phyloP scores from a whole-genome alignment of 192 early-diverging fungal species.

The Podila horticola region DNA sequence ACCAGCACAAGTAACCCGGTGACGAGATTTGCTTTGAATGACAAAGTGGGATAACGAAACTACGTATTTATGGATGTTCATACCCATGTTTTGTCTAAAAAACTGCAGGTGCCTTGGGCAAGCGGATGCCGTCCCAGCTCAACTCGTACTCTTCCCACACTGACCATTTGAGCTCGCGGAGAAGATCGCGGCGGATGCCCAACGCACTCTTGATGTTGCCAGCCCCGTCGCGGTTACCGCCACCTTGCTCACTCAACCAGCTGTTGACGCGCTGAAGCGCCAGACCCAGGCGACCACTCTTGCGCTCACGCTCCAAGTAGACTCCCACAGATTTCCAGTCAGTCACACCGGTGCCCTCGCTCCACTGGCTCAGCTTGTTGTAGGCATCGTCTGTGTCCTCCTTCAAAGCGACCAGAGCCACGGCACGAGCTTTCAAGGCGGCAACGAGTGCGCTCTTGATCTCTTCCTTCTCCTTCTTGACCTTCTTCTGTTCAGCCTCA shows the following conservation, averaged over 20 bases:
- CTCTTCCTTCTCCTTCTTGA: conserved; percentile 78
- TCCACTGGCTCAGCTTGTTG: conserved; percentile 70
- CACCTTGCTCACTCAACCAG: conserved; percentile 70
- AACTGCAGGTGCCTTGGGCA: conserved; percentile 41
- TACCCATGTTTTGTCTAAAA: conserved; percentile 16
- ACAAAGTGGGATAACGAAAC: too few species aligned
- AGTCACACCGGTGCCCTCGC: conserved; percentile 60
- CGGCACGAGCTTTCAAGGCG: conserved; percentile 72
- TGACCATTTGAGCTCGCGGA: conserved; percentile 73
- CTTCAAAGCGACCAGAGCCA: conserved; percentile 60
- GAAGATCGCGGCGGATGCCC: conserved; percentile 63
- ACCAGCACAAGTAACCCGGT: too few species aligned
- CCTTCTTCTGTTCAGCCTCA: conserved; percentile 64
- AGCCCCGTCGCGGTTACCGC: conserved; percentile 56
- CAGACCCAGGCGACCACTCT: conserved; percentile 65
- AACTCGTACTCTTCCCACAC: conserved; percentile 76
- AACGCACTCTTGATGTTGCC: conserved; percentile 66
- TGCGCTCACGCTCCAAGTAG: conserved; percentile 65
- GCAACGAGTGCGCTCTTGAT: conserved; percentile 72
- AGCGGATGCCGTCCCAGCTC: conserved; percentile 63
- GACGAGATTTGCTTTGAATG: too few species aligned
- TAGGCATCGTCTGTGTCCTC: conserved; percentile 64
- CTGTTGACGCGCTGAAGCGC: conserved; percentile 81
- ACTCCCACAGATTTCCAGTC: conserved; percentile 66
- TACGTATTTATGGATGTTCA: too few species aligned